Base-by-base conservation (phyloP, 2,329 filamentous ascomycete genomes). In the Ceratocystiopsis sp. region DNA sequence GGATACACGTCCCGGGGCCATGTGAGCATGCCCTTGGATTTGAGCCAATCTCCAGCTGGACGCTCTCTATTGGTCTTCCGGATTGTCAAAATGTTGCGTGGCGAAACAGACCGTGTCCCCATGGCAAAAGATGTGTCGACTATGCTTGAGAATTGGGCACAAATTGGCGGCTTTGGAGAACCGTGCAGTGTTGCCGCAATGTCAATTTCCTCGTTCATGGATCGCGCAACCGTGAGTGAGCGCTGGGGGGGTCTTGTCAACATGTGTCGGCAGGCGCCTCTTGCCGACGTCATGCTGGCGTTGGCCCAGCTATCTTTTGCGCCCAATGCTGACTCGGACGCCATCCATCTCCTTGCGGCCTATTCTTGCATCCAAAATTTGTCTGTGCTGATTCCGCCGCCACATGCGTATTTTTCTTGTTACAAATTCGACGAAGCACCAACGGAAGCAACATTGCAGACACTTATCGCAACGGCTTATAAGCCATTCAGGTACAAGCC, bases 361-460 rank as follows among this genome's bases (percentile, higher is more conserved):
- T 73, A 67, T 49, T 57, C 59, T 1, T 49, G 66, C 0, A 50
- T 66, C 15, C 48, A 58, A 0, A 57, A 60, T 0, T 48, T 74
- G 1, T 63, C 60, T 42, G 36, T 13, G 1, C 43, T 69, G 1
- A 7, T 50, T 1, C 53, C 63, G 3, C 67, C 46, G 1, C 0
- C 1, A 0, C 29, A 42, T 12, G 16, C 12, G 3, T n/a, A 29
- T 0, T 48, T 35, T 17, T 9, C 18, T 17, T 37, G 18, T 1
- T 50, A 48, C 35, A 16, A 13, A 3, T 43, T 44, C 38, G 34
- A 45, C 8, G 39, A 49, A 11, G n/a, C 21, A 8, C 36, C 41
- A 2, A 4, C 14, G 2, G 11, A 16, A 1, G 14, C 11, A 19
- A 19, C 37, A 32, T 37, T 21, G 3, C 34, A 15, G 19, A 10